These are phyloP conservation scores for Colletotrichum musicola DNA, from an alignment of 2,329 filamentous ascomycete species.

Conservation along the genomic window DNA sequence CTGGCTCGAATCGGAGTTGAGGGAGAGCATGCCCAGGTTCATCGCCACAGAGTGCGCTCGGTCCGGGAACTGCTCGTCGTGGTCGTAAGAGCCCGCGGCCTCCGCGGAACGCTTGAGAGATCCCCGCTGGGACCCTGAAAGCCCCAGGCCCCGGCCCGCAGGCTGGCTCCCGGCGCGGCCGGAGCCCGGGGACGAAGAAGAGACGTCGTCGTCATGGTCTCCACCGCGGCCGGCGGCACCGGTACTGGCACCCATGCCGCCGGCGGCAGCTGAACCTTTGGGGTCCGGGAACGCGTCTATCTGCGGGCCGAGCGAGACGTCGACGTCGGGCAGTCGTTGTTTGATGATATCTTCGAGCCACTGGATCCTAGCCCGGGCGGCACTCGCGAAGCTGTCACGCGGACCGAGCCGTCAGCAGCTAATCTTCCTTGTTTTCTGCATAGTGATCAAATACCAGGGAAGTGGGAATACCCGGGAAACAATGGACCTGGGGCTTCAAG, in stretches of 20 bases:
- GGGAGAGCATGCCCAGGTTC: slow-evolving; percentile 51
- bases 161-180: slow-evolving; percentile 14
- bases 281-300: slow-evolving; percentile 43
- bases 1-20: slow-evolving; percentile 53
- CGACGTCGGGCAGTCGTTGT: slow-evolving; percentile 45
- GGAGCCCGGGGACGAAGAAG: slow-evolving; percentile 20
- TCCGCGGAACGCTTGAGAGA: slow-evolving; percentile 25
- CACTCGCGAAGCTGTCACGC: slow-evolving; percentile 39
- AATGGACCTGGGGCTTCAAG: background rate
- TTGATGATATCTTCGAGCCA: slow-evolving; percentile 51
- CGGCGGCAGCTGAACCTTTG: slow-evolving; percentile 10
- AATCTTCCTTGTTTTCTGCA: background rate
- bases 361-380: slow-evolving; percentile 47
- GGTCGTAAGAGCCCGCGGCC: slow-evolving; percentile 53
- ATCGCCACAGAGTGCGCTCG: slow-evolving; percentile 57
- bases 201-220: slow-evolving; percentile 29
- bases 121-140: slow-evolving; percentile 5
- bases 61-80: slow-evolving; percentile 61
- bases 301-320: slow-evolving; percentile 45
- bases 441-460: no score
- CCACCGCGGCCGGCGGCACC: slow-evolving; percentile 15
- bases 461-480: background rate
- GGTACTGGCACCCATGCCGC: background rate
- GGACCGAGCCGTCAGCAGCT: slow-evolving; percentile 1
- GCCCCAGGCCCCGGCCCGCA: background rate